Percentiles rank a stretch among this genome's conserved stretches.
phyloP scores from a whole-genome alignment of 1,139 yeast species.

The Kodamaea sp. region DNA sequence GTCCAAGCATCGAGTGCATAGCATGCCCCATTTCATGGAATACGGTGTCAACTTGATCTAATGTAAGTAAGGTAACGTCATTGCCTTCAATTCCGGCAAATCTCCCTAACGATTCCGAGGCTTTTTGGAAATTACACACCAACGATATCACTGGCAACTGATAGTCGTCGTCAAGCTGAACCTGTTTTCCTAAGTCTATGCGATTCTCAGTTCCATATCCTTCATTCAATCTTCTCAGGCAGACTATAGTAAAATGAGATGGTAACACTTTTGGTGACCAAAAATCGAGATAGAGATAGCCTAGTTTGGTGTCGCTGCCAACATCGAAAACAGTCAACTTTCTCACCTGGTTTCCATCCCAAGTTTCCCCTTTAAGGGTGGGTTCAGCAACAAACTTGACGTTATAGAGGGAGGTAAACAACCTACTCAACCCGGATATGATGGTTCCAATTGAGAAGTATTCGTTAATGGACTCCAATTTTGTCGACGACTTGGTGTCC shows the following conservation, averaged over 20 bases:
- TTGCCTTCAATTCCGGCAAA: constrained; percentile 28
- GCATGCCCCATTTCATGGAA: constrained; percentile 99
- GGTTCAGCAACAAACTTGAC: constrained; percentile 70
- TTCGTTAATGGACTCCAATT: constrained; percentile 20
- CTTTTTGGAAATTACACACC: constrained; percentile 75
- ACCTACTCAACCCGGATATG: constrained; percentile 74
- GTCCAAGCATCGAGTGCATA: constrained; percentile 94
- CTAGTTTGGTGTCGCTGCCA: constrained; percentile 28
- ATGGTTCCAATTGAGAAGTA: constrained; percentile 88
- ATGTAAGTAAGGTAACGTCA: constrained; percentile 52
- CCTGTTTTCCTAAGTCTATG: constrained; percentile 34
- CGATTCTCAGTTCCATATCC: constrained; percentile 30
- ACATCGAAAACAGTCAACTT: constrained; percentile 63
- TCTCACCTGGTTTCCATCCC: constrained; percentile 82
- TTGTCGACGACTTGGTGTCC: constrained; percentile 3
- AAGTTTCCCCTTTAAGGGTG: constrained; percentile 74
- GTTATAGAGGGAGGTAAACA: constrained; percentile 74
- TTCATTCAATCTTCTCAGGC: constrained; percentile 62
- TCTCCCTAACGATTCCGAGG: constrained; percentile 28
- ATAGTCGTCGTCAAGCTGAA: constrained; percentile 56
- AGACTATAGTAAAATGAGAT: constrained; percentile 96
- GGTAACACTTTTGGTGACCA: constrained; percentile 60
- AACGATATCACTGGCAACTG: constrained; percentile 90
- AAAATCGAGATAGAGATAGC: constrained; percentile 46
- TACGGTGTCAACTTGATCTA: constrained; percentile 85